These are phyloP conservation scores for Galeopsis tetrahit DNA, from an alignment of 257 asterid species.

Conservation along the genomic window DNA sequence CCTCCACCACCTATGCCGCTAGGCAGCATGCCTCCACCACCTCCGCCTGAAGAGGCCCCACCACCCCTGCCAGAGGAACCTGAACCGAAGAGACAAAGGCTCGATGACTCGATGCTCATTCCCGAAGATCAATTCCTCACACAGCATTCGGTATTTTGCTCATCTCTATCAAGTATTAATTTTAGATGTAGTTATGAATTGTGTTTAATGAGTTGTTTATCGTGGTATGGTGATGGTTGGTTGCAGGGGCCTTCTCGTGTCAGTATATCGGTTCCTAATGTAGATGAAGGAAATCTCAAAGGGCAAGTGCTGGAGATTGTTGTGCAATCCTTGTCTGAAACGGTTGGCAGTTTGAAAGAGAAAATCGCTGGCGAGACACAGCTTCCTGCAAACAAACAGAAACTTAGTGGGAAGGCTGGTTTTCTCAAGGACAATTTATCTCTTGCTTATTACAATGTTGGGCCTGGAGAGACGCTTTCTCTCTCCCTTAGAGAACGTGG, in stretches of 20 bases:
- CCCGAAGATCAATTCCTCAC: constrained; percentile 92
- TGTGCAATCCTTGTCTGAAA: constrained; percentile 79
- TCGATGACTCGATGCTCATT: constrained; percentile 77
- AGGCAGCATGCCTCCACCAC: constrained; percentile 85
- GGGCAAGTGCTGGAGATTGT: constrained; percentile 85
- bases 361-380: constrained; percentile 91
- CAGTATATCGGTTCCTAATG: constrained; percentile 74
- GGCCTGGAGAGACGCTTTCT: constrained; percentile 67
- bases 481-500: constrained; percentile 98
- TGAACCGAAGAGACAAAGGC: constrained; percentile 91
- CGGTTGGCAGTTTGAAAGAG: constrained; percentile 87
- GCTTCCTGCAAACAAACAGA: constrained; percentile 95
- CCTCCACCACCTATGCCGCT: constrained; percentile 85
- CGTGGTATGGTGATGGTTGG: constrained; percentile 37
- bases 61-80: constrained; percentile 97
- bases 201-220: constrained; percentile 15
- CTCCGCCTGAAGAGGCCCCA: constrained; percentile 97
- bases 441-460: constrained; percentile 89
- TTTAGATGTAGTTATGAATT: neutral
- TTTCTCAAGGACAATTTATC: constrained; percentile 94
- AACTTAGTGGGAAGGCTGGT: constrained; percentile 98
- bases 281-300: constrained; percentile 88
- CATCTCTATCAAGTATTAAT: neutral
- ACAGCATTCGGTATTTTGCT: constrained; percentile 61
- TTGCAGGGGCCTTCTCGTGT: constrained; percentile 84